Evolutionary conservation across 139 green algal species (phyloP), one percentile per base, ranked within the genome.

Genomic region (Haematococcus lacustris): DNA sequence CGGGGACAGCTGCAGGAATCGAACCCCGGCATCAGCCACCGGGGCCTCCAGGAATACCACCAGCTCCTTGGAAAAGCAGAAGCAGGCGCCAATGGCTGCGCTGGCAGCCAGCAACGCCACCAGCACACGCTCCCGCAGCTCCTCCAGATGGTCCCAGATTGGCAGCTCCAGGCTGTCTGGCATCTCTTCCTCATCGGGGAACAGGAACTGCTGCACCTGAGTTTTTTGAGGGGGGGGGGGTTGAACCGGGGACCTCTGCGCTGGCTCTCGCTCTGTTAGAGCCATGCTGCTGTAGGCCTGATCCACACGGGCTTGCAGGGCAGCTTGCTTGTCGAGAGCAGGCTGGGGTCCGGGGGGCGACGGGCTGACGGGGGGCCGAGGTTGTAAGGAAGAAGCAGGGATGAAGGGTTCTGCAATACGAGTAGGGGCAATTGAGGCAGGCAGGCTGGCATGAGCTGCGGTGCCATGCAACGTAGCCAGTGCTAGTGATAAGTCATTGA

Each of bases 1-100:
- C 7, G 95, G 95, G 3, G 90, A 97, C 3, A 99, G 90, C 82
- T 98, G 94, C 77, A 99, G 85, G 84, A 99, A 99, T 35, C 91
- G 84, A 37, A 98, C 95, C 13, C 95, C 95, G 30, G 95, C 76
- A 26, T 86, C 80, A 17, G 88, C 90, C 38, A 98, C 95, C 0
- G 95, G 95, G 4, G 88, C 90, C 79, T 99, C 95, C 69, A 99
- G 82, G 68, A 99, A 97, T 17, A 96, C 77, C 17, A 98, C 87
- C 30, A 99, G 84, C 40, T 98, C 90, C 72, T 88, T 90, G 73
- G 66, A 82, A 78, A 91, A 96, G 53, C 66, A 77, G 76, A 99
- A 99, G 84, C 95, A 99, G 1, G 80, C 78, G 28, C 88, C 63
- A 32, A 98, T 92, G 2, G 88, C 82, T 0, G 79, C 70, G 6